Conservation (phyloP, 352 stramenopile species). For the Aphanomyces euteiches region DNA sequence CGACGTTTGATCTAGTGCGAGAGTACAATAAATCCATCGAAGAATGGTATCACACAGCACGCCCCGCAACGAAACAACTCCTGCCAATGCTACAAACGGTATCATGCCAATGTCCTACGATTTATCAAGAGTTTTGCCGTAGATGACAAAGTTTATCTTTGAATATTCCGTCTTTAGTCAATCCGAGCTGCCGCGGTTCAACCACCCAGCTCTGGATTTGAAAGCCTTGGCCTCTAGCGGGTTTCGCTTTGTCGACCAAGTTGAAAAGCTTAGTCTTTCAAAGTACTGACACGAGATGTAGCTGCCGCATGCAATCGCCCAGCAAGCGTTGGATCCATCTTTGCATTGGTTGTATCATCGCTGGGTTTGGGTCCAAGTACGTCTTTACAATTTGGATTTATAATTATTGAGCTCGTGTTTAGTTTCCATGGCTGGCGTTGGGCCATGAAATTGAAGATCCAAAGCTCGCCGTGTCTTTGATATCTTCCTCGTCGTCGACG, state of each 20-base stretch:
- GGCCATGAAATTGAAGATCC: conserved; percentile 48
- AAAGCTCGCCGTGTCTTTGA: background rate
- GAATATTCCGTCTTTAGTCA: conserved; percentile 83
- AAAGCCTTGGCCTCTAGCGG: conserved; percentile 63
- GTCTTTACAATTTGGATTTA: background rate
- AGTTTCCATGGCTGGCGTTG: conserved; percentile 88
- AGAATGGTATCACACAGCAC: conserved; percentile 75
- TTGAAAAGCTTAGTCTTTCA: background rate
- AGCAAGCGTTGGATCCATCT: conserved; percentile 27
- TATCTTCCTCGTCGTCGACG: background rate
- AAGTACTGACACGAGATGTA: conserved; percentile 9
- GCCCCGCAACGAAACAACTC: conserved; percentile 70
- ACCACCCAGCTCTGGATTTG: conserved; percentile 69
- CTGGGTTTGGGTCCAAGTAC: conserved; percentile 88
- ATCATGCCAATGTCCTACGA: background rate
- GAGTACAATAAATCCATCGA: conserved; percentile 88
- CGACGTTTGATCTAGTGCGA: conserved; percentile 89
- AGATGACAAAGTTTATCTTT: conserved; percentile 87
- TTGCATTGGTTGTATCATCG: conserved; percentile 87
- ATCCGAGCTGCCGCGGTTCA: conserved; percentile 64
- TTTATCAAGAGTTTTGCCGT: conserved; percentile 12
- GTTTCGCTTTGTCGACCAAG: conserved; percentile 65
- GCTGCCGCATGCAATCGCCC: conserved; percentile 20
- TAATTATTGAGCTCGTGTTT: background rate
- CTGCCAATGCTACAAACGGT: conserved; percentile 54